Conservation (phyloP, 495 filamentous ascomycete genomes). For the Podospora anserina region DNA sequence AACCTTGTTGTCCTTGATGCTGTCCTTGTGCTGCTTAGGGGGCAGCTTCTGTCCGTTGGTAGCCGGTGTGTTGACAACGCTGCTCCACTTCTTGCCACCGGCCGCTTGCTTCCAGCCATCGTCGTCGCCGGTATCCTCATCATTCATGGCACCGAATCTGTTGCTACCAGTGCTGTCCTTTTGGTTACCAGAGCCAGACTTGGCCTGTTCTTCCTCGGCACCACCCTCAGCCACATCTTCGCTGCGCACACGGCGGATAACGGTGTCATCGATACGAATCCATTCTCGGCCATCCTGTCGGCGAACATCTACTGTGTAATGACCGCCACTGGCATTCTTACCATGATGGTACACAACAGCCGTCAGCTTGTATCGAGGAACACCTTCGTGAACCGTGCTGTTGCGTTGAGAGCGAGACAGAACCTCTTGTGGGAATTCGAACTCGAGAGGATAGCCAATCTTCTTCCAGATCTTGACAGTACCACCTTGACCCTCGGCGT, state of each 20-base stretch:
- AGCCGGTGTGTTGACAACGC: slow-evolving; percentile 57
- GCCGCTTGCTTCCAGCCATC: slow-evolving; percentile 87
- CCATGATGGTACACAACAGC: slow-evolving; percentile 98
- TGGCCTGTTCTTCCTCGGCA: slow-evolving; percentile 69
- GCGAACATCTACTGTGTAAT: slow-evolving; percentile 94
- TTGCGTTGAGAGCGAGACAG: slow-evolving; percentile 73
- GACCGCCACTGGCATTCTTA: slow-evolving; percentile 89
- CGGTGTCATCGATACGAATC: slow-evolving; percentile 93
- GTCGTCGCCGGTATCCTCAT: slow-evolving; percentile 64
- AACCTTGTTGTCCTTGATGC: slow-evolving; percentile 87
- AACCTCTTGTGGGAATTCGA: slow-evolving; percentile 92
- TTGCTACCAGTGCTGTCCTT: slow-evolving; percentile 50
- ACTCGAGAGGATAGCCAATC: slow-evolving; percentile 87
- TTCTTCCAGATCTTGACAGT: slow-evolving; percentile 99
- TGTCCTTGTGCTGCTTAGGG: slow-evolving; percentile 62
- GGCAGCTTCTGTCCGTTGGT: slow-evolving; percentile 53
- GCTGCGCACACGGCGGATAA: slow-evolving; percentile 77
- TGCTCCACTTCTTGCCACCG: slow-evolving; percentile 63
- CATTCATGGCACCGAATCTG: slow-evolving; percentile 64
- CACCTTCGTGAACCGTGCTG: slow-evolving; percentile 51
- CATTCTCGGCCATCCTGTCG: slow-evolving; percentile 92
- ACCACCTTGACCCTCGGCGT: slow-evolving; percentile 74
- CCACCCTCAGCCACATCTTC: slow-evolving; percentile 91
- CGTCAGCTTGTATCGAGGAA: slow-evolving; percentile 78
- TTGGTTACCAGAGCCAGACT: slow-evolving; percentile 48